These are phyloP conservation scores for Apiosordaria backusii DNA, from an alignment of 495 filamentous ascomycete species.

Conservation along the genomic window DNA sequence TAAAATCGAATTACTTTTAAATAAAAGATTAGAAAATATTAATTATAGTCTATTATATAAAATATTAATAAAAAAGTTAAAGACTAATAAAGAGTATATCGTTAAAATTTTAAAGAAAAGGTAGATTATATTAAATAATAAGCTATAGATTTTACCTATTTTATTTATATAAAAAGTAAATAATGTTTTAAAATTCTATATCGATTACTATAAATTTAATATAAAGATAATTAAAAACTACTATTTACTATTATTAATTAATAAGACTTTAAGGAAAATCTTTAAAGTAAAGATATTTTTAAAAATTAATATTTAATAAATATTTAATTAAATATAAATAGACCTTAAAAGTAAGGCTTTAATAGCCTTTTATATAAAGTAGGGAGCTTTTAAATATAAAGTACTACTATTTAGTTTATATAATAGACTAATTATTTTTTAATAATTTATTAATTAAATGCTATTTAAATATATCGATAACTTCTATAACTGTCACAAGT, in stretches of 20 bases:
- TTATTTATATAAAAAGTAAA: slow-evolving; percentile 37
- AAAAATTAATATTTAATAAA: slow-evolving; percentile 37
- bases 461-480: slow-evolving; percentile 26
- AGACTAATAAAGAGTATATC: background rate
- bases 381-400: slow-evolving; percentile 30
- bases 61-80: background rate
- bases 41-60: background rate
- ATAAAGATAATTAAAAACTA: slow-evolving; percentile 39
- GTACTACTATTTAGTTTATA: slow-evolving; percentile 36
- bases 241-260: slow-evolving; percentile 45
- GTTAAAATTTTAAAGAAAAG: slow-evolving; percentile 10
- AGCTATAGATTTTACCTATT: slow-evolving; percentile 29
- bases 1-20: background rate
- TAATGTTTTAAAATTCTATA: slow-evolving; percentile 39
- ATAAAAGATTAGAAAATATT: background rate
- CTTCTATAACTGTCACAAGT: too few species aligned
- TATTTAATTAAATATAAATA: slow-evolving; percentile 26
- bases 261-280: slow-evolving; percentile 39
- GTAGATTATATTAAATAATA: slow-evolving; percentile 9
- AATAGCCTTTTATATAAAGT: slow-evolving; percentile 32
- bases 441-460: slow-evolving; percentile 34
- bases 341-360: slow-evolving; percentile 26
- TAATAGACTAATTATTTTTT: slow-evolving; percentile 23
- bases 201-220: slow-evolving; percentile 47
- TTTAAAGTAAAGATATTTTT: slow-evolving; percentile 37